Evolutionary conservation across 116 monocot genomes (phyloP), one percentile per base, ranked within the genome.

Genomic region (Posidonia oceanica): DNA sequence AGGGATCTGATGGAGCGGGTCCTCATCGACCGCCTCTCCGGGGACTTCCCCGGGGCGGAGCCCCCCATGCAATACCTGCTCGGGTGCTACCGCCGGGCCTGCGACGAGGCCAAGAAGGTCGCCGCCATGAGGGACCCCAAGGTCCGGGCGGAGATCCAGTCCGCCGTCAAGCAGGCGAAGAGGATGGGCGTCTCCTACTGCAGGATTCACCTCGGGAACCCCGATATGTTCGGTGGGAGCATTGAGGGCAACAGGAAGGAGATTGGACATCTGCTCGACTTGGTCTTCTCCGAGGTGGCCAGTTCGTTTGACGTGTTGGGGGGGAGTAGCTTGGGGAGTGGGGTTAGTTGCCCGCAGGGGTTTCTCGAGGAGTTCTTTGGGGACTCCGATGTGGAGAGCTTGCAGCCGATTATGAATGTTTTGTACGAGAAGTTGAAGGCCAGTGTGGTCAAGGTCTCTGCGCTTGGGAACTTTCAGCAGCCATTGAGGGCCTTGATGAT

Each of bases 381-480:
- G 54, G 83, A 87, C 12, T 70, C 69, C 8, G 97, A 98, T 72
- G 70, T 71, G 3, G 93, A 93, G 48, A 84, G 84, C 64, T 70
- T 98, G 75, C 85, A 87, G 60, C 72, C 79, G 23, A 59, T 90
- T 0, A 72, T 87, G 87, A 73, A 37, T 23, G 85, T 69, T 2
- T 57, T 98, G 52, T 98, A 76, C 70, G 85, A 87, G 68, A 79
- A 52, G 36, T 71, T 98, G 76, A 85, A 70, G 72, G 79, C 61
- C 20, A 85, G 72, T 39, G 82, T 98, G 58, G 71, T 80, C 22
- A 83, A 69, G 71, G 93, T 98, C 5, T 92, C 93, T 2, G 78
- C 71, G 0, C 74, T 98, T 3, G 97, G 97, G 18, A 87, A 98
- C 76, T 98, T 98, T 40, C 88, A 98, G 85, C 87, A 87, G 75